These are phyloP conservation scores for Xylaria sp. DNA, from an alignment of 2,329 filamentous ascomycete genomes.

Conservation along the genomic window DNA sequence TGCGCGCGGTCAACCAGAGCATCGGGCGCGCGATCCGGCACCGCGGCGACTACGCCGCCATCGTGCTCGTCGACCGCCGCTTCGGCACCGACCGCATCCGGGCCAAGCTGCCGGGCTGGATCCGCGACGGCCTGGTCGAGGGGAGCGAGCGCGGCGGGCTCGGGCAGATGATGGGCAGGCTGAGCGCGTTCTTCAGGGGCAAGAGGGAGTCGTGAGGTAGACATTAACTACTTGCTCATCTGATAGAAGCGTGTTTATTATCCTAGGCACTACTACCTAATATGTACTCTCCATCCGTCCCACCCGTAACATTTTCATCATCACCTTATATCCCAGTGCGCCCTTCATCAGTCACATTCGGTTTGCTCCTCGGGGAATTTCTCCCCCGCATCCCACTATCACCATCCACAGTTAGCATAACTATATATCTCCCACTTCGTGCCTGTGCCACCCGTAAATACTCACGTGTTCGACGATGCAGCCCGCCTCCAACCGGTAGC, in stretches of 20 bases:
- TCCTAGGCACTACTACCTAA: no score
- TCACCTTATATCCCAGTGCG: background rate
- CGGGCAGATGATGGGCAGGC: constrained; percentile 59
- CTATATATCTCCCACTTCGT: background rate
- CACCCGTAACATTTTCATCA: background rate
- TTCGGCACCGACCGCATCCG: constrained; percentile 76
- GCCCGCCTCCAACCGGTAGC: constrained; percentile 28
- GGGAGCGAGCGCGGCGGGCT: constrained; percentile 55
- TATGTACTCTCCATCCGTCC: no score
- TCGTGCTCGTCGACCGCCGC: constrained; percentile 80
- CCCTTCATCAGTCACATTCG: background rate
- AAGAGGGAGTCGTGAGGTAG: constrained; percentile 41
- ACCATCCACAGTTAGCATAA: background rate
- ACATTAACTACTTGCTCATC: background rate
- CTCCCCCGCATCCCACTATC: constrained; percentile 23
- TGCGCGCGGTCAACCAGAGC: constrained; percentile 96
- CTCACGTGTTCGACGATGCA: constrained; percentile 33
- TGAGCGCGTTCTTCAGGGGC: constrained; percentile 60
- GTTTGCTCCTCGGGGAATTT: constrained; percentile 5
- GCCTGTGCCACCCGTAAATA: background rate
- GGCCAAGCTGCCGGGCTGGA: constrained; percentile 86
- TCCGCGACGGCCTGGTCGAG: constrained; percentile 66
- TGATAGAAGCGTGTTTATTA: no score
- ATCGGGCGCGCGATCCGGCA: constrained; percentile 93
- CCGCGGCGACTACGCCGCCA: constrained; percentile 84